Base-by-base conservation (phyloP, 2,329 filamentous ascomycete genomes). In the Fusarium drepaniforme region DNA sequence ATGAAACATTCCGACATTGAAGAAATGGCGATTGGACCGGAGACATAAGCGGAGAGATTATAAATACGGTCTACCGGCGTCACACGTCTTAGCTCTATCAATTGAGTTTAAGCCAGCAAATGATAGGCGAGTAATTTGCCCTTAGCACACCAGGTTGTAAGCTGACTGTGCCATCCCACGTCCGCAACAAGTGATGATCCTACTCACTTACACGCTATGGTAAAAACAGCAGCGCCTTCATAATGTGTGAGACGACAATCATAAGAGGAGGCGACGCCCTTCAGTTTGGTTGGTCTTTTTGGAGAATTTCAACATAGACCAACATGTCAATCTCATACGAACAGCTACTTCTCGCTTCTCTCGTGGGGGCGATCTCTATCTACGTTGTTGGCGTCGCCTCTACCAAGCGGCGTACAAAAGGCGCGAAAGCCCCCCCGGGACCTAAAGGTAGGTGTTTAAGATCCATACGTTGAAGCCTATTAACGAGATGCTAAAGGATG, bases 391-490 rank as follows among this genome's bases (percentile, higher is more conserved):
- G 37, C 2, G 7, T 59, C 28, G 23, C 25, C 56, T 56, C 59
- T 9, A 23, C 9, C 8, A 30, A 30, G 5, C 35, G 16, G 23
- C 65, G 59, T 2, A 56, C 25, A 46, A 64, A 67, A 40, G 65
- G 58, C 4, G 59, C 59, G 4, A 67, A 67, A 13, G 13, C 46
- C 4, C 46, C 65, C 5, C 65, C 65, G 28, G 65, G 65, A 23
- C 65, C 65, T 0, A 67, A 13, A 64, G 65, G 65, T 67, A n/a
- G 3, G 35, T 30, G 8, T 21, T 18, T 11, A 28, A n/a, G 8
- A 11, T n/a, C 28, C 18, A 4, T 28, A 15, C 35, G 12, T 23
- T 30, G 18, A 11, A 46, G 21, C 38, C 4, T 30, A 15, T 8
- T 42, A 33, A 60, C 18, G 4, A 59, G 28, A 12, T 30, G n/a